Conservation (phyloP, 2,329 filamentous ascomycete species). For the Pezicula carpinea region DNA sequence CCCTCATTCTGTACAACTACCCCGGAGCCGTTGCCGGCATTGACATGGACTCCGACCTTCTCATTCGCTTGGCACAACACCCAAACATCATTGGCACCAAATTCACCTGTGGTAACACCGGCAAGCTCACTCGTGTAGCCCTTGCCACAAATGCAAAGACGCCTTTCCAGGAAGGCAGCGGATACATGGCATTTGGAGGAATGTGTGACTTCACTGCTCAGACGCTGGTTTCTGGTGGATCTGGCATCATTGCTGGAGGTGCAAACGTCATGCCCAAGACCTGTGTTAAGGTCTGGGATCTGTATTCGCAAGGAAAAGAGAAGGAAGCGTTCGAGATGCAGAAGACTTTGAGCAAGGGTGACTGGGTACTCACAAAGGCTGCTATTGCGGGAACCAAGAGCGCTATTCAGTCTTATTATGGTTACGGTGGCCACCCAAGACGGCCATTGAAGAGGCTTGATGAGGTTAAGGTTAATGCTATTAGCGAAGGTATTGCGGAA, state of each 20-base stretch:
- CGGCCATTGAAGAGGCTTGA: slow-evolving; percentile 65
- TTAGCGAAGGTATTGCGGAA: slow-evolving; percentile 54
- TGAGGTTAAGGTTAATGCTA: slow-evolving; percentile 46
- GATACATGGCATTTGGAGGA: slow-evolving; percentile 83
- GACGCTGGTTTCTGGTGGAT: slow-evolving; percentile 73
- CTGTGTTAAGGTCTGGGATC: slow-evolving; percentile 73
- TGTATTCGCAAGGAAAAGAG: slow-evolving; percentile 67
- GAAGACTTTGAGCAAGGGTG: slow-evolving; percentile 70
- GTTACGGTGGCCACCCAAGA: slow-evolving; percentile 75
- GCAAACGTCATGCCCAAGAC: slow-evolving; percentile 83
- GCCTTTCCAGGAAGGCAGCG: slow-evolving; percentile 50
- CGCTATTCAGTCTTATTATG: slow-evolving; percentile 74
- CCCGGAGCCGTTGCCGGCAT: slow-evolving; percentile 81
- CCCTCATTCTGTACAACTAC: slow-evolving; percentile 88
- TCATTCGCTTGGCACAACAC: slow-evolving; percentile 75
- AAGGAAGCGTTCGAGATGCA: slow-evolving; percentile 74
- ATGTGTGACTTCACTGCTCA: slow-evolving; percentile 86
- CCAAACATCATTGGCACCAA: slow-evolving; percentile 85
- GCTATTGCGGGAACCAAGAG: slow-evolving; percentile 84
- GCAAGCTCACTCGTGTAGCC: slow-evolving; percentile 81
- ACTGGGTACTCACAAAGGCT: slow-evolving; percentile 79
- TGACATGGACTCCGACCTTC: slow-evolving; percentile 83
- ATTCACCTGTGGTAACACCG: slow-evolving; percentile 88
- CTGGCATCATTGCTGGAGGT: slow-evolving; percentile 79
- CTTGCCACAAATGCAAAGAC: slow-evolving; percentile 67